Conservation (phyloP, 441 rosid genomes). For the Hypseocharis bilobata region DNA sequence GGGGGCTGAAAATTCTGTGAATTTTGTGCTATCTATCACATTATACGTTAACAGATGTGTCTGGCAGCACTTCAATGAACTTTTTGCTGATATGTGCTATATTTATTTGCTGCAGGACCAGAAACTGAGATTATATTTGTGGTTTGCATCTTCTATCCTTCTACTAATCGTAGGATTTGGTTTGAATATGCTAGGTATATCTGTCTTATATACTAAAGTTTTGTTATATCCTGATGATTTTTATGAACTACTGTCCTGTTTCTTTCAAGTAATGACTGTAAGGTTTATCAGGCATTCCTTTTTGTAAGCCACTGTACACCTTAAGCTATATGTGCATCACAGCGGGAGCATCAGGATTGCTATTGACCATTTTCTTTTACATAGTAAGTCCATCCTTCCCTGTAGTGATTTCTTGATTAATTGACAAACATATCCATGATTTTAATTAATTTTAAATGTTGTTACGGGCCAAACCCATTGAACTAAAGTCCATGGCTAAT, state of each 20-base stretch:
- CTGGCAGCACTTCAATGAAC: not conserved
- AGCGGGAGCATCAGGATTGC: constrained; percentile 52
- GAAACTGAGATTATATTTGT: constrained; percentile 31
- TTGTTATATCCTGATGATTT: not conserved
- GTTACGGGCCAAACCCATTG: not conserved
- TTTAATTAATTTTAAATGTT: too few relatives aligned
- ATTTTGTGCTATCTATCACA: not conserved
- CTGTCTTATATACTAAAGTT: constrained; percentile 1
- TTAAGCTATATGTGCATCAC: constrained; percentile 51
- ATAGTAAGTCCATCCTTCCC: constrained; percentile 31
- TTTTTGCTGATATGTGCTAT: not conserved
- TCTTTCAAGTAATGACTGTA: constrained; percentile 6
- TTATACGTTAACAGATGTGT: not conserved
- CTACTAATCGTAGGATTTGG: constrained; percentile 37
- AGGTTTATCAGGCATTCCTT: constrained; percentile 42
- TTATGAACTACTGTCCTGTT: not conserved
- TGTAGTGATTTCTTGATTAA: not conserved
- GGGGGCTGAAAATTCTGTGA: not conserved
- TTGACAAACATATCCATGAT: not conserved
- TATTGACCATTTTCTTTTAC: constrained; percentile 38
- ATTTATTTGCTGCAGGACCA: constrained; percentile 33
- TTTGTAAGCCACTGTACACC: constrained; percentile 52
- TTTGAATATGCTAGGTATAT: constrained; percentile 35
- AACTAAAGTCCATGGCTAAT: not conserved
- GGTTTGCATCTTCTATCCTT: constrained; percentile 34